Percentiles rank a stretch among this genome's conserved stretches.
These are phyloP conservation scores for Aquilaria sinensis DNA, from an alignment of 345 rosid genomes.

Conservation along the genomic window DNA sequence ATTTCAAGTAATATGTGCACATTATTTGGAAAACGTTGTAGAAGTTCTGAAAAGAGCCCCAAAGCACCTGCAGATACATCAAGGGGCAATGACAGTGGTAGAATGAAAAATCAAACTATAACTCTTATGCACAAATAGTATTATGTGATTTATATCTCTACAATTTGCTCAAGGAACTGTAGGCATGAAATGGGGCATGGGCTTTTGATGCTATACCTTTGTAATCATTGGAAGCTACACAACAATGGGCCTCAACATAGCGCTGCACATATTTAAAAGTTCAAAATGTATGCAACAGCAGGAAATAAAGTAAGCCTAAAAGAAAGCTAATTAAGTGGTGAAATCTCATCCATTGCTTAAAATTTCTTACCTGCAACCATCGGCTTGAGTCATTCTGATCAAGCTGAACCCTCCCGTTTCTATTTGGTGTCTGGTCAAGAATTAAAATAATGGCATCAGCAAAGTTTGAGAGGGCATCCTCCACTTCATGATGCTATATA, in stretches of 20 bases:
- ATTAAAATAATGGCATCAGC: slow-evolving; percentile 1
- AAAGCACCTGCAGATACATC: slow-evolving; percentile 62
- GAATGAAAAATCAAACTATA: too few species aligned
- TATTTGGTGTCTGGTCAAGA: slow-evolving; percentile 52
- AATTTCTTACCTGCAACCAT: slow-evolving; percentile 87
- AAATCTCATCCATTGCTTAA: slow-evolving; percentile 13
- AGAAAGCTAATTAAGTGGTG: slow-evolving; percentile 6
- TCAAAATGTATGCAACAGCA: slow-evolving; percentile 7
- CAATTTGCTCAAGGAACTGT: too few species aligned
- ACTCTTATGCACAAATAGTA: too few species aligned
- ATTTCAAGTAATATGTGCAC: slow-evolving; percentile 86
- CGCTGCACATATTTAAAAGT: slow-evolving; percentile 52
- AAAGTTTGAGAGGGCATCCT: too few species aligned
- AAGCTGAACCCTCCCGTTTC: slow-evolving; percentile 65
- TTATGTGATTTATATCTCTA: too few species aligned
- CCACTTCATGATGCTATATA: too few species aligned
- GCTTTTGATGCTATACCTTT: slow-evolving; percentile 44
- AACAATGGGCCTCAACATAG: slow-evolving; percentile 95
- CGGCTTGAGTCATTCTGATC: slow-evolving; percentile 83
- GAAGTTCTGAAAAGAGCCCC: slow-evolving; percentile 76
- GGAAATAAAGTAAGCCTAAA: slow-evolving; percentile 2
- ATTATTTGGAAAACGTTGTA: slow-evolving; percentile 88
- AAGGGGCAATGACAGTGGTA: not conserved
- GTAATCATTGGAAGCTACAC: slow-evolving; percentile 86
- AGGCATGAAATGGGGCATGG: too few species aligned